Conservation (phyloP, 1,139 yeast species). For the Candida mesenterica region DNA sequence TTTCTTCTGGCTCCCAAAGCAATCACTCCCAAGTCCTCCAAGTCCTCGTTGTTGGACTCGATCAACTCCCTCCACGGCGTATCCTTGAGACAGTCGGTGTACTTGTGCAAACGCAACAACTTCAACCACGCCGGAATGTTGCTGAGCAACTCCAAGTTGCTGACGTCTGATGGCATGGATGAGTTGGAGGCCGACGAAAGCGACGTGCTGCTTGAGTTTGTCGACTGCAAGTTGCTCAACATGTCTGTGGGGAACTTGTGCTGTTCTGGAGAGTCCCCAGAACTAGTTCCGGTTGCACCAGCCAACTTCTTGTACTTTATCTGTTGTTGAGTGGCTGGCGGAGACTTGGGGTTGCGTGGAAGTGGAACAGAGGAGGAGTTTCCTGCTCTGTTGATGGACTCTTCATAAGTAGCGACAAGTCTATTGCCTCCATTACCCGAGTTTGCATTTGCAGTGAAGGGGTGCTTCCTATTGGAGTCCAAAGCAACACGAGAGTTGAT, state of each 20-base stretch:
- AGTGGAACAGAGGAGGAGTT: constrained; percentile 43
- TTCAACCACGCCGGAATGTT: constrained; percentile 94
- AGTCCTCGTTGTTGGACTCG: constrained; percentile 61
- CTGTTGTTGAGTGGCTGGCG: constrained; percentile 8
- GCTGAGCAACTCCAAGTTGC: constrained; percentile 60
- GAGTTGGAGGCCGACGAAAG: constrained; percentile 20
- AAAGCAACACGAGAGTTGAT: constrained; percentile 60
- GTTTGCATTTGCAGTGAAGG: constrained; percentile 12
- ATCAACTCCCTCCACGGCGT: constrained; percentile 79
- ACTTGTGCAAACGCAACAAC: constrained; percentile 84
- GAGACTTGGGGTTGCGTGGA: constrained; percentile 16
- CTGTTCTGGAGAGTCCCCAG: constrained; percentile 5
- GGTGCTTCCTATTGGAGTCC: constrained; percentile 50
- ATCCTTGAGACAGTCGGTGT: constrained; percentile 78
- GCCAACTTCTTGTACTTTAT: constrained; percentile 10
- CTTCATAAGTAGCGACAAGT: constrained; percentile 26
- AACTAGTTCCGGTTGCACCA: background rate
- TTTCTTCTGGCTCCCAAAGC: constrained; percentile 96
- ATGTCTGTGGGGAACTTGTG: constrained; percentile 2
- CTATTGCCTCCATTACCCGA: constrained; percentile 11
- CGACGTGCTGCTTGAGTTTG: constrained; percentile 9
- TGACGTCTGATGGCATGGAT: constrained; percentile 60
- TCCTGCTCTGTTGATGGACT: constrained; percentile 34
- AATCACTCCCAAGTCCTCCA: constrained; percentile 79
- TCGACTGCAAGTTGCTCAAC: constrained; percentile 9